Conservation (phyloP, 2,329 filamentous ascomycete genomes). For the Diplodia mutila region DNA sequence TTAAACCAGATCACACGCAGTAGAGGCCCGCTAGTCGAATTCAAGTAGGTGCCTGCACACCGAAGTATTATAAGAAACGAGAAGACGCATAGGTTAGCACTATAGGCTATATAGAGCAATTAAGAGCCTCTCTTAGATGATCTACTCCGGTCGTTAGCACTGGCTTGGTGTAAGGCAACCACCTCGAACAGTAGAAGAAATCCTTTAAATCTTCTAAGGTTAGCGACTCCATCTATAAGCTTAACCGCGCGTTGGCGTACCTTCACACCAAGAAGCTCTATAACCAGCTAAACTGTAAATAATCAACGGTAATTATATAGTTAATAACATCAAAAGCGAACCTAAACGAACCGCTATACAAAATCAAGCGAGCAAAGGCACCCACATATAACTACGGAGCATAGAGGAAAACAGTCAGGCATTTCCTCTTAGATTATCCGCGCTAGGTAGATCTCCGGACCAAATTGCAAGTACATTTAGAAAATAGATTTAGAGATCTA, state of each 20-base stretch:
- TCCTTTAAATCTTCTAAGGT: neutral
- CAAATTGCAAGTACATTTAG: too few species aligned
- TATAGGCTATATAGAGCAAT: neutral
- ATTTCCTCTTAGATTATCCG: neutral
- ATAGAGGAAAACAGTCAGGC: neutral
- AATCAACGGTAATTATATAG: neutral
- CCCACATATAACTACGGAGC: neutral
- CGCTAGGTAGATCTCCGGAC: neutral
- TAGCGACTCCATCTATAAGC: neutral
- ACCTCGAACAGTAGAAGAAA: neutral
- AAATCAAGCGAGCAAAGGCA: neutral
- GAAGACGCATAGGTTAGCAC: neutral
- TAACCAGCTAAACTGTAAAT: neutral
- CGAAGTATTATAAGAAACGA: neutral
- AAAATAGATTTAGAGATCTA: too few species aligned
- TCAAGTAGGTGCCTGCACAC: neutral
- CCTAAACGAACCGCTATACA: neutral
- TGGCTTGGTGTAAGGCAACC: neutral
- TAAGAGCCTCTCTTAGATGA: neutral
- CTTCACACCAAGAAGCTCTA: neutral
- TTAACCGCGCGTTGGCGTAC: neutral
- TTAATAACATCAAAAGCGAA: neutral
- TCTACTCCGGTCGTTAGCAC: neutral
- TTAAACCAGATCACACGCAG: neutral
- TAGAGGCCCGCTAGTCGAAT: neutral